Conservation (phyloP, 1,284 basidiomycete genomes). For the Filobasidium uniguttulatum region DNA sequence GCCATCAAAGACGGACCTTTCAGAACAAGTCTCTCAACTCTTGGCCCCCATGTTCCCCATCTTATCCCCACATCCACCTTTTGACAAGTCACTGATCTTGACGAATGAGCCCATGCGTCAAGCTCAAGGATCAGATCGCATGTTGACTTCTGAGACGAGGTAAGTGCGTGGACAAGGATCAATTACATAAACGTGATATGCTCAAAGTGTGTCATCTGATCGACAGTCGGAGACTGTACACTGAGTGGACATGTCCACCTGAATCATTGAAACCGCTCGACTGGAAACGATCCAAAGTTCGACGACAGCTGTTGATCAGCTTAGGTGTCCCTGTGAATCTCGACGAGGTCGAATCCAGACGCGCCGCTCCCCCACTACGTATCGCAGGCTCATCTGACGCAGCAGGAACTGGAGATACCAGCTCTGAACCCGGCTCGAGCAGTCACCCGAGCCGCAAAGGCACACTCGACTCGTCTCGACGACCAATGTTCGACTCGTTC, state of each 20-base stretch:
- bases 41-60: slow-evolving; percentile 50
- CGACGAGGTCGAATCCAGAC: slow-evolving; percentile 52
- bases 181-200: slow-evolving; percentile 6
- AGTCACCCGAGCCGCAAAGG: too few relatives aligned
- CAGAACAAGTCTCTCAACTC: slow-evolving; percentile 50
- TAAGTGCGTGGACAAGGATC: slow-evolving; percentile 34
- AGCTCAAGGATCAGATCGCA: slow-evolving; percentile 61
- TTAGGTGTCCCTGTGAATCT: slow-evolving; percentile 85
- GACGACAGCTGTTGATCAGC: slow-evolving; percentile 72
- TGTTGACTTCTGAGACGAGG: slow-evolving; percentile 56
- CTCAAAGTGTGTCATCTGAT: slow-evolving; percentile 1
- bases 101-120: slow-evolving; percentile 62
- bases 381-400: slow-evolving; percentile 17
- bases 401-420: too few relatives aligned
- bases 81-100: slow-evolving; percentile 32
- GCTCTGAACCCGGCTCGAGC: too few relatives aligned
- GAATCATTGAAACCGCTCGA: slow-evolving; percentile 56
- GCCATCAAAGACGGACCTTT: slow-evolving; percentile 46
- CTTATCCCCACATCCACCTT: slow-evolving; percentile 36
- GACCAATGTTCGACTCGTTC: slow-evolving; percentile 53
- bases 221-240: slow-evolving; percentile 59
- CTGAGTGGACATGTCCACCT: slow-evolving; percentile 41
- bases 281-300: slow-evolving; percentile 77
- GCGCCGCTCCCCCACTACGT: slow-evolving; percentile 30
- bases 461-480: too few relatives aligned